Evolutionary conservation across 225 moss, liverwort and hornwort genomes (phyloP).

Genomic region (Climacium dendroides): DNA sequence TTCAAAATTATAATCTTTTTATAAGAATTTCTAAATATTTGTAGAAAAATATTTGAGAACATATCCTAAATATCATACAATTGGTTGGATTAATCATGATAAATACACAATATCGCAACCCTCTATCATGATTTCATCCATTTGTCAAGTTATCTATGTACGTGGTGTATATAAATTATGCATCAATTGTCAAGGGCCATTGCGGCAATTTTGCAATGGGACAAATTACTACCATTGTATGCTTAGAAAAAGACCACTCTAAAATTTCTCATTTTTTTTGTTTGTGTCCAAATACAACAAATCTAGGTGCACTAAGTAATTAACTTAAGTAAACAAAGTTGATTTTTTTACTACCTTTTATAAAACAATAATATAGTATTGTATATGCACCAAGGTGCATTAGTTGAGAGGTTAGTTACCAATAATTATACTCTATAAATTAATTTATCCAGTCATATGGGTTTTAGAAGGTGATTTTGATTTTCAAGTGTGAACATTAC

Average conservation of each 20-base stretch:
- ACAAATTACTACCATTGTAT: too few relatives aligned
- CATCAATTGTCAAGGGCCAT: background rate
- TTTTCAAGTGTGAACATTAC: background rate
- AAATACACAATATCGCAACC: background rate
- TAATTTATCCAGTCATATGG: background rate
- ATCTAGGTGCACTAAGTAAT: rapidly evolving
- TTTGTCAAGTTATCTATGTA: background rate
- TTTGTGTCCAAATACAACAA: background rate
- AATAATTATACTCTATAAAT: background rate
- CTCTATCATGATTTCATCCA: background rate
- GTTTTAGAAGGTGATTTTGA: background rate
- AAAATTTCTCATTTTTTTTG: background rate
- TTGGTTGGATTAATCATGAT: too few relatives aligned
- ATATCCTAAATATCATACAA: background rate
- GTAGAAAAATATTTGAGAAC: too few relatives aligned
- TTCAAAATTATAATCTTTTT: background rate
- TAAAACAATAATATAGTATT: background rate
- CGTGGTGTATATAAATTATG: background rate
- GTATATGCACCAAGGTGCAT: background rate
- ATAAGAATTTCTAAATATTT: background rate
- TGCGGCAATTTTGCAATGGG: background rate
- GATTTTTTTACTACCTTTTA: background rate
- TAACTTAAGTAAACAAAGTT: background rate
- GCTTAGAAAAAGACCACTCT: background rate
- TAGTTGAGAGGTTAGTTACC: background rate